These are phyloP conservation scores for Aspergillus olivimuriae DNA, from an alignment of 495 filamentous ascomycete genomes.

Conservation along the genomic window DNA sequence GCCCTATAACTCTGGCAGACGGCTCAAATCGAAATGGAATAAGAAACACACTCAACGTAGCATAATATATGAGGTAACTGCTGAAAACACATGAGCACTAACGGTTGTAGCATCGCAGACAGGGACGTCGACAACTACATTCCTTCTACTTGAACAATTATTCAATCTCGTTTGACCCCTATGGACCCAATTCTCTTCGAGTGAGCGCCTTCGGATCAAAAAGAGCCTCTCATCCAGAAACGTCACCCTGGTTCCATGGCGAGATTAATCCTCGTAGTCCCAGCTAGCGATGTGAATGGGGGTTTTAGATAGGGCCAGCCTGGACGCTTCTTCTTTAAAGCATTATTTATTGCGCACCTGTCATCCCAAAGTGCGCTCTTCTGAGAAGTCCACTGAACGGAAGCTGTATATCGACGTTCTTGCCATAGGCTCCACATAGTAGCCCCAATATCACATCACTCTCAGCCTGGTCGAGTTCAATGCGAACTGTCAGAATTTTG, in stretches of 20 bases:
- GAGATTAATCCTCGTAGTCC: conserved; percentile 60
- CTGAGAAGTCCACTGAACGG: conserved; percentile 57
- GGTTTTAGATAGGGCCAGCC: conserved; percentile 36
- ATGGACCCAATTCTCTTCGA: conserved; percentile 50
- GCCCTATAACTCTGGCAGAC: not conserved
- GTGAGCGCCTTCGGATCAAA: conserved; percentile 55
- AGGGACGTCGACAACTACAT: not conserved
- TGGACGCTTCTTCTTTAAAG: not conserved
- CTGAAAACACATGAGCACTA: not conserved
- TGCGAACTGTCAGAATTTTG: conserved; percentile 56
- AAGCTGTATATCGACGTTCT: conserved; percentile 61
- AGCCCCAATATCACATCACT: conserved; percentile 64
- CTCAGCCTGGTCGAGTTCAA: conserved; percentile 58
- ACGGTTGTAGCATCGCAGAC: not conserved
- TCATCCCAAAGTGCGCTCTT: conserved; percentile 63
- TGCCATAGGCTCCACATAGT: conserved; percentile 58
- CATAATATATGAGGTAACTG: not conserved
- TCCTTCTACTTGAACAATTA: conserved; percentile 7
- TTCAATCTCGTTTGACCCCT: conserved; percentile 25
- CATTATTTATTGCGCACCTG: conserved; percentile 29
- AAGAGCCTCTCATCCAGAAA: conserved; percentile 61
- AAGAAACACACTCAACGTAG: not conserved
- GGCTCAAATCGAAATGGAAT: not conserved
- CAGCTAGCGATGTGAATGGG: conserved; percentile 64
- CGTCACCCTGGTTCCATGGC: conserved; percentile 60